Evolutionary conservation across 2,329 filamentous ascomycete species (phyloP), one percentile per base, ranked within the genome.

Genomic region (Pseudocercospora eumusae): DNA sequence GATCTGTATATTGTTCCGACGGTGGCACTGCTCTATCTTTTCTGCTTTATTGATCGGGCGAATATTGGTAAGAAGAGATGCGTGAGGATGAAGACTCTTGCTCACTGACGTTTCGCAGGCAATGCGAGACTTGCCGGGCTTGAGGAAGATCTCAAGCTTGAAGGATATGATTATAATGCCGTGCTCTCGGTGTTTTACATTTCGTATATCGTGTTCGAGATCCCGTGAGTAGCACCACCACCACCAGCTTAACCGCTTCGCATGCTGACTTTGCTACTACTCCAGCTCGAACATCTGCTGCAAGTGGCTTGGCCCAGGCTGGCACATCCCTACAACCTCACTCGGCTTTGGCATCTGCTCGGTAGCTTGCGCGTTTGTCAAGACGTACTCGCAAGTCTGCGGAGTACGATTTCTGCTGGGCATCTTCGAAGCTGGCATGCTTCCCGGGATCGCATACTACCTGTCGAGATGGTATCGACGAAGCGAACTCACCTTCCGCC

Each of bases 391-490:
- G 1, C 75, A 79, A 2, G 77, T 80, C 1, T 85, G 80, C 40
- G 87, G 81, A 13, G 87, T 91, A 0, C 84, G 89, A 4, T 90
- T 91, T 67, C 53, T 70, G 1, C 63, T 73, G 3, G 79, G 79
- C 4, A 75, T 88, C 10, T 90, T 91, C 61, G 89, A 92, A 74
- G 86, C 89, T 0, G 89, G 88, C 7, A 86, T 92, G 83, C 75
- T 91, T 58, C 89, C 89, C 0, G 88, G 89, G 0, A 89, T 90
- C 44, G 87, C 88, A 0, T 92, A 91, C 74, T 91, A 91, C 68
- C 76, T 91, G 20, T 87, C 84, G 0, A 79, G 88, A 56, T 91
- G 88, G 88, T 91, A 91, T 67, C 80, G 87, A n/a, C 80, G 86
- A 31, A 83, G 82, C 55, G 88, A 92, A 74, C 77, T 91, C 5